phyloP scores from a whole-genome alignment of 2,329 filamentous ascomycete species.

The Verticillium dahliae region DNA sequence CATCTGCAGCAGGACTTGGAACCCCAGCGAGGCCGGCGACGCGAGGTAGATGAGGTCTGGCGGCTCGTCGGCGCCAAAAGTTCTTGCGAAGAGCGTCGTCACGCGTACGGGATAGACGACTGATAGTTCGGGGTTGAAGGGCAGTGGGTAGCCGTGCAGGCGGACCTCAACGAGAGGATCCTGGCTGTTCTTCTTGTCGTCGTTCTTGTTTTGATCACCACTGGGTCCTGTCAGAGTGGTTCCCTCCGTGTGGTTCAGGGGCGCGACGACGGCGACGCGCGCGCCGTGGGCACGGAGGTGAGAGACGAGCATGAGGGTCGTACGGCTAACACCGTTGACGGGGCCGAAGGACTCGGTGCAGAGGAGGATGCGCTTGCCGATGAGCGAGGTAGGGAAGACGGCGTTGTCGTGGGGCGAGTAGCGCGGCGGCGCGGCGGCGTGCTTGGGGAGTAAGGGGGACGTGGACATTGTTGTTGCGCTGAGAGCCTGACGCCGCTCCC shows the following conservation, averaged over 20 bases:
- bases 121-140: conserved; percentile 66
- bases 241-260: conserved; percentile 47
- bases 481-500: background rate
- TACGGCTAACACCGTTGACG: conserved; percentile 67
- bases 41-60: conserved; percentile 66
- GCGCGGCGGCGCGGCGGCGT: conserved; percentile 2
- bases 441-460: conserved; percentile 3
- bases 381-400: conserved; percentile 40
- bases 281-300: conserved; percentile 59
- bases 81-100: conserved; percentile 51
- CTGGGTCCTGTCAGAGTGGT: conserved; percentile 32
- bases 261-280: conserved; percentile 60
- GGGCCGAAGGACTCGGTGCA: conserved; percentile 68
- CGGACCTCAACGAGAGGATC: conserved; percentile 42
- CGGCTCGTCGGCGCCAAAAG: conserved; percentile 42
- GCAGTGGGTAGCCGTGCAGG: conserved; percentile 57
- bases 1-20: conserved; percentile 64
- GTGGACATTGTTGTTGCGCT: background rate
- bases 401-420: conserved; percentile 29
- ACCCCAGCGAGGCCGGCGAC: conserved; percentile 62
- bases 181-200: conserved; percentile 18
- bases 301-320: conserved; percentile 62
- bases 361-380: conserved; percentile 56
- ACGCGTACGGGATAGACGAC: conserved; percentile 64
- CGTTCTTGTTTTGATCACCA: background rate